Conservation (phyloP, 345 rosid genomes). For the Eucalyptus tenuipes region DNA sequence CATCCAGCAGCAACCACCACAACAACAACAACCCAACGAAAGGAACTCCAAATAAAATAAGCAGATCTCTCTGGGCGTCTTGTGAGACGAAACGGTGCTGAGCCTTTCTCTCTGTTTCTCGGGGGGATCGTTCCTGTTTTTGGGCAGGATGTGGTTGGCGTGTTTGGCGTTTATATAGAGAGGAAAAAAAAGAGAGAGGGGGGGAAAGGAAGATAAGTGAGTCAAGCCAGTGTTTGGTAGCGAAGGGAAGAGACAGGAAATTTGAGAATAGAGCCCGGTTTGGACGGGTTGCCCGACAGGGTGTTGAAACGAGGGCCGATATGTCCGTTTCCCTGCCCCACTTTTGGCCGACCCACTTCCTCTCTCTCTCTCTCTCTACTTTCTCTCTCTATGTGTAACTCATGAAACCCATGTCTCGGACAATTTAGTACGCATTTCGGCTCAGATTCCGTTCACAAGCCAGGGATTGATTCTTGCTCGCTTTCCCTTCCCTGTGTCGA, state of each 20-base stretch:
- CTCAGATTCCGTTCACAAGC: neutral
- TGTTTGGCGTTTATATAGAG: neutral
- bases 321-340: neutral
- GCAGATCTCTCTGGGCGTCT: neutral
- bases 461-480: neutral
- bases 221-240: neutral
- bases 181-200: neutral
- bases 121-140: neutral
- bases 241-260: neutral
- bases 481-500: neutral
- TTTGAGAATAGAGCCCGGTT: neutral
- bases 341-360: neutral
- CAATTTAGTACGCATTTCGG: neutral
- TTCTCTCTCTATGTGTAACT: neutral
- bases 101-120: neutral
- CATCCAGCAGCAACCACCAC: neutral
- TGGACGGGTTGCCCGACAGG: neutral
- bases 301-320: neutral
- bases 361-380: neutral
- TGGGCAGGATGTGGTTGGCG: neutral
- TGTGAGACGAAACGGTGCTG: neutral
- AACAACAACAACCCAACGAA: neutral
- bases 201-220: neutral
- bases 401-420: neutral
- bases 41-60: neutral